Evolutionary conservation across 257 asterid species (phyloP), one percentile per base, ranked within the genome.

Genomic region (Fraxinus excelsior): DNA sequence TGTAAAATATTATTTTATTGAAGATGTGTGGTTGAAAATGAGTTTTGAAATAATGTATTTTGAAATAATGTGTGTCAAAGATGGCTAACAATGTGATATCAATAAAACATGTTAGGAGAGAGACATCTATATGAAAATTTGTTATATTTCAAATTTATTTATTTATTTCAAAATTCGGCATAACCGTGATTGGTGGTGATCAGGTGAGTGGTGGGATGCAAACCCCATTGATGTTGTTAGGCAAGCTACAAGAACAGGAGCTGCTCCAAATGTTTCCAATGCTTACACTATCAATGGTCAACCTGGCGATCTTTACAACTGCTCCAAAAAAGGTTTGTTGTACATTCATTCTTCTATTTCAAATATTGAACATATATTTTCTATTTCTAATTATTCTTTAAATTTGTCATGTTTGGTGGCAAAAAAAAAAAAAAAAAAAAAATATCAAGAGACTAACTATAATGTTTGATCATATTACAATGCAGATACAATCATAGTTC

Each of bases 121-220:
- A 35, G 11, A 37, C 40, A 37, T 37, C 40, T 7, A 37, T 10
- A 40, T 40, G 3, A 16, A 49, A 49, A 3, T 49, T 49, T 4
- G 23, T 18, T 49, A 49, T 49, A 49, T 18, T 37, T 10, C 46
- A 40, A 40, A 28, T 3, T 28, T 40, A 1, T 9, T 26, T 70
- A 4, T 35, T 9, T 53, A 58, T 46, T 31, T 73, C 11, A 1
- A n/a, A 62, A 49, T 56, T 23, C 29, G 19, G 13, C 32, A 44
- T 23, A n/a, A 3, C 3, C 25, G 35, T 76, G 28, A 81, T 65
- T 32, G 13, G 34, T n/a, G 73, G 66, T 81, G 85, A 86, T 80
- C 77, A 92, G 97, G 99, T 58, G 96, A 94, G 84, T 94, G 99
- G 99, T 94, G 99, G 99, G 86, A 94, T 56, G 94, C 90, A 9